Evolutionary conservation across 2,329 filamentous ascomycete genomes (phyloP).

Genomic region (Aureobasidium sp.): DNA sequence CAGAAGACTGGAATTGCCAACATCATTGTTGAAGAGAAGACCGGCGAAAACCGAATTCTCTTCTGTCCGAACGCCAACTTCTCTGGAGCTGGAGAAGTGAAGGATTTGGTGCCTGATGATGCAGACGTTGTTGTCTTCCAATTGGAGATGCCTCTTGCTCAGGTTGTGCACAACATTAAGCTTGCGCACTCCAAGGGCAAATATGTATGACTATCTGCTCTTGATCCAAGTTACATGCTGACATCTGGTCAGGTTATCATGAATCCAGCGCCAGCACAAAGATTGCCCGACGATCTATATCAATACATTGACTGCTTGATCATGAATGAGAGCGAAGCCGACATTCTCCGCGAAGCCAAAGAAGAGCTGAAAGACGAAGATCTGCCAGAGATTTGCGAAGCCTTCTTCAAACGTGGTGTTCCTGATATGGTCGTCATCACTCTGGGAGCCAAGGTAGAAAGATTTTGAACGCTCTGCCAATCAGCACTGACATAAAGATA

Average conservation of each 20-base stretch:
- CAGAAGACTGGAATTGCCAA: constrained; percentile 43
- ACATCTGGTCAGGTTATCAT: constrained; percentile 52
- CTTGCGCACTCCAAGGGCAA: constrained; percentile 24
- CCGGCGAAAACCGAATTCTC: constrained; percentile 44
- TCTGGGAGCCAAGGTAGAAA: constrained; percentile 62
- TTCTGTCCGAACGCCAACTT: constrained; percentile 43
- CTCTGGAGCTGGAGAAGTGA: constrained; percentile 26
- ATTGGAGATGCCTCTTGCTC: constrained; percentile 39
- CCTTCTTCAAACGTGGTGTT: constrained; percentile 65
- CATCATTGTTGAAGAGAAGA: constrained; percentile 42
- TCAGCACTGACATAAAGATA: constrained; percentile 4
- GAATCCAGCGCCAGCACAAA: constrained; percentile 70
- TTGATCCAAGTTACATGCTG: not conserved
- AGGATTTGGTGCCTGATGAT: constrained; percentile 33
- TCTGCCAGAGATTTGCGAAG: constrained; percentile 18
- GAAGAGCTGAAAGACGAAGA: constrained; percentile 24
- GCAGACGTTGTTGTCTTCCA: constrained; percentile 40
- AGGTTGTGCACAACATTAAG: constrained; percentile 30
- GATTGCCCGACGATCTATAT: constrained; percentile 61
- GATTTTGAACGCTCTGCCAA: not conserved
- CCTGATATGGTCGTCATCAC: constrained; percentile 76
- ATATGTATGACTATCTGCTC: constrained; percentile 18
- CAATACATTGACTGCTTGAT: constrained; percentile 67
- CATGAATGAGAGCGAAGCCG: constrained; percentile 85
- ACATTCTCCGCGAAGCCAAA: constrained; percentile 54